phyloP scores from a whole-genome alignment of 345 rosid species.

The Camelina sativa region DNA sequence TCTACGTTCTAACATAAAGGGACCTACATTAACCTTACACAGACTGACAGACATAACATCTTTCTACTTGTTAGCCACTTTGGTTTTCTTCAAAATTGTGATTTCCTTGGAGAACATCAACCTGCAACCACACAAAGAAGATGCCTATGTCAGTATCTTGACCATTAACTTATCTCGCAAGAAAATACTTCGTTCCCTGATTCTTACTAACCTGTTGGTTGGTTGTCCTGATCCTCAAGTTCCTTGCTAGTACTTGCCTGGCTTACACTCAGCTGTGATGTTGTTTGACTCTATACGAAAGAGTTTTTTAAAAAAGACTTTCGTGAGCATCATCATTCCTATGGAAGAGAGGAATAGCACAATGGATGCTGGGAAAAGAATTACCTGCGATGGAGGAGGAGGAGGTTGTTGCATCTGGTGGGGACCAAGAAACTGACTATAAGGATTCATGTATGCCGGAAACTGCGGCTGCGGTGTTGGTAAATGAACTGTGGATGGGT shows the following conservation, averaged over 20 bases:
- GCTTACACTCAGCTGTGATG: constrained; percentile 8
- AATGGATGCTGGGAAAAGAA: not conserved
- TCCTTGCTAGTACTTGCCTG: constrained; percentile 32
- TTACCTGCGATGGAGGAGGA: constrained; percentile 32
- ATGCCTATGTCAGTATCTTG: constrained; percentile 14
- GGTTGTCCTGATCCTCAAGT: constrained; percentile 11
- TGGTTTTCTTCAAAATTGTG: not conserved
- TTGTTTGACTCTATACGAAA: constrained; percentile 31
- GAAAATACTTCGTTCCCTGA: not conserved
- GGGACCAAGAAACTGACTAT: constrained; percentile 31
- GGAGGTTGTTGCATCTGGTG: constrained; percentile 36
- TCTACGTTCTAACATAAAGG: constrained; percentile 1
- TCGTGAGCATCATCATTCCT: not conserved
- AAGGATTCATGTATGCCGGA: constrained; percentile 25
- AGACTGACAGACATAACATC: not conserved
- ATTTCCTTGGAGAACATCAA: constrained; percentile 10
- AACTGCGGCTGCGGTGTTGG: constrained; percentile 27
- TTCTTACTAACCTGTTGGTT: constrained; percentile 25
- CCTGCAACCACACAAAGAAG: constrained; percentile 1
- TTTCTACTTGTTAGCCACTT: not conserved
- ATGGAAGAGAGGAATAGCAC: not conserved
- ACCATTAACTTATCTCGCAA: constrained; percentile 3
- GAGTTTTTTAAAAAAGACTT: not conserved
- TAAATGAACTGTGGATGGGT: constrained; percentile 17
- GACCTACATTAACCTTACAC: constrained; percentile 14